A percentile compares a stretch with the other conserved stretches of the same genome.
Conservation (phyloP, 1,284 basidiomycete species). For the Ustilago curta region DNA sequence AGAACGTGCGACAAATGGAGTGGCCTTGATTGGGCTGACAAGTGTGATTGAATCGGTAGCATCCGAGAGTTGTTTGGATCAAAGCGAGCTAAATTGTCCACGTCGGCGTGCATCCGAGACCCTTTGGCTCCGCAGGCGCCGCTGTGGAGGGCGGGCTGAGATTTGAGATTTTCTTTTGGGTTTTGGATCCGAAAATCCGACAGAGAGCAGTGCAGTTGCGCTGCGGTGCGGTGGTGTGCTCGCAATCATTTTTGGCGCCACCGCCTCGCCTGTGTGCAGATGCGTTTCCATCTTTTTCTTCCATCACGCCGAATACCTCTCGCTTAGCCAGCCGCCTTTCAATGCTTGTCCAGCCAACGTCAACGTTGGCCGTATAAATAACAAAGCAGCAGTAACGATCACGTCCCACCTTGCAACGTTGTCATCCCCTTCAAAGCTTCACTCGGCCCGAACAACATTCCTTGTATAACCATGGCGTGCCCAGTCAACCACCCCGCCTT, state of each 20-base stretch:
- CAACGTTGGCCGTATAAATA: no score
- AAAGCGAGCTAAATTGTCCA: neutral
- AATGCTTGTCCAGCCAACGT: no score
- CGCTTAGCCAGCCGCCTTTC: no score
- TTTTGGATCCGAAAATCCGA: no score
- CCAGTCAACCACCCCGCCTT: slow-evolving; percentile 62
- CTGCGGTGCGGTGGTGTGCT: no score
- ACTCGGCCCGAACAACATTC: neutral
- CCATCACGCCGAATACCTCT: no score
- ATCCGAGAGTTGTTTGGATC: no score
- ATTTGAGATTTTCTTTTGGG: slow-evolving; percentile 4
- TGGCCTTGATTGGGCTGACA: neutral
- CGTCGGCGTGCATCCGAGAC: slow-evolving; percentile 5
- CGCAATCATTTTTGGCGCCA: no score
- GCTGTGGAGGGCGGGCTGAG: neutral
- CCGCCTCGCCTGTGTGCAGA: no score
- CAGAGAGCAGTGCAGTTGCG: no score
- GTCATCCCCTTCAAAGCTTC: neutral
- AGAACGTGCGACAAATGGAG: neutral
- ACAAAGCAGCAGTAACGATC: neutral
- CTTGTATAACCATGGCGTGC: slow-evolving; percentile 50
- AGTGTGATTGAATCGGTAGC: no score
- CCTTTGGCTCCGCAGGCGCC: neutral
- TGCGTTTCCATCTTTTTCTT: no score
- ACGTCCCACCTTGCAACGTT: neutral